Evolutionary conservation across 352 stramenopile species (phyloP), one percentile per base, ranked within the genome.

Genomic region (Blastocystis sp.): DNA sequence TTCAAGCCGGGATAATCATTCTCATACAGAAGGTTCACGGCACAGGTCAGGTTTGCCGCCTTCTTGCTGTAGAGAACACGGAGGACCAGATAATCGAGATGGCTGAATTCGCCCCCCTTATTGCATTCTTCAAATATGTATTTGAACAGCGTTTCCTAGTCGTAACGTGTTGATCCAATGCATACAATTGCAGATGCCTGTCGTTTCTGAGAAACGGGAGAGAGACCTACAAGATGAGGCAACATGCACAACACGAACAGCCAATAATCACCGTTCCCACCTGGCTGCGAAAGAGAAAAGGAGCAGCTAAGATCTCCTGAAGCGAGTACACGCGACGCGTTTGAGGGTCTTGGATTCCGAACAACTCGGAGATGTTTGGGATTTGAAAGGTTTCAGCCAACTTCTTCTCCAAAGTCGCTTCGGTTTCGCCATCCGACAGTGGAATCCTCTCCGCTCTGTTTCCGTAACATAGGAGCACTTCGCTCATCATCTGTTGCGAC

Each of bases 81-180:
- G 9, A 78, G 42, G 57, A 53, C 32, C 21, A 78, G 57, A 27
- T 78, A 78, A 44, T 78, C 67, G 18, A 54, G 44, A 21, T 46
- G 57, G 11, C 67, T 8, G 44, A 78, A 78, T 14, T 40, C 49
- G 0, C 67, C 49, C 27, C 42, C 24, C 4, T 78, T 38, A 18
- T 44, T 78, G 36, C 67, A 78, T 42, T 78, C 40, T 1, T 61
- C 21, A 34, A 78, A 78, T 44, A 78, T 38, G n/a, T 78, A 59
- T 18, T 59, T 49, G 32, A 78, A 78, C n/a, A 78, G 46, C 7
- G 21, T 61, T 38, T 78, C 67, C 67, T 78, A 63, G 0, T 44
- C 24, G 36, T 42, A 24, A 57, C 7, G 16, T 3, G 9, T 32
- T 1, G 16, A 21, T 16, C n/a, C 18, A 18, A 18, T 57, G 21